Percentiles rank a stretch among this genome's conserved stretches.
Evolutionary conservation across 139 green algal genomes (phyloP).

Genomic region (Pleodorina starrii): DNA sequence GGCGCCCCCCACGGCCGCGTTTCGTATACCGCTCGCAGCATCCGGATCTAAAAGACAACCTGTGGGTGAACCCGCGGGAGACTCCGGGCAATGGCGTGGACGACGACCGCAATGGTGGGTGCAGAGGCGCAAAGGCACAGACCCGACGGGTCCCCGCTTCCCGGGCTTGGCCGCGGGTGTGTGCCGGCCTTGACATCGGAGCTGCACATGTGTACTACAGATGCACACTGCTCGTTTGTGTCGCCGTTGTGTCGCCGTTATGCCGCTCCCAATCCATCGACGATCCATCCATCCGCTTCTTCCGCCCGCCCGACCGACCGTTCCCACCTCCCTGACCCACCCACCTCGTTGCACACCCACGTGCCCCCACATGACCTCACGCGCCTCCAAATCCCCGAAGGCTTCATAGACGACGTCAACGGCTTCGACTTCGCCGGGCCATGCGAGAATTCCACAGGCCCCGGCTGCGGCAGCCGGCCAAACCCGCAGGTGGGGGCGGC

Average conservation of each 20-base stretch:
- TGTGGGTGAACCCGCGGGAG: conserved; percentile 77
- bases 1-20: no score
- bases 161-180: neutral
- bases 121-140: no score
- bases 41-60: conserved; percentile 71
- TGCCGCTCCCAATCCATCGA: no score
- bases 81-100: conserved; percentile 73
- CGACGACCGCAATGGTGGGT: conserved; percentile 78
- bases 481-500: neutral
- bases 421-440: conserved; percentile 36
- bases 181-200: no score
- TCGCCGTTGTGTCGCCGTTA: no score
- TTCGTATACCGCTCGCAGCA: conserved; percentile 61
- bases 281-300: no score
- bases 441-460: neutral
- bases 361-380: no score
- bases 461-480: neutral
- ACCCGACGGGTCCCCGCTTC: no score
- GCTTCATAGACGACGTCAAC: conserved; percentile 21
- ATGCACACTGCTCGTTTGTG: no score
- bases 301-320: no score
- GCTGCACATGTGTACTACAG: neutral
- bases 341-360: no score
- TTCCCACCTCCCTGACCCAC: no score
- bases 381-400: neutral